These are phyloP conservation scores for Amanita exitialis DNA, from an alignment of 768 basidiomycete genomes.

Conservation along the genomic window DNA sequence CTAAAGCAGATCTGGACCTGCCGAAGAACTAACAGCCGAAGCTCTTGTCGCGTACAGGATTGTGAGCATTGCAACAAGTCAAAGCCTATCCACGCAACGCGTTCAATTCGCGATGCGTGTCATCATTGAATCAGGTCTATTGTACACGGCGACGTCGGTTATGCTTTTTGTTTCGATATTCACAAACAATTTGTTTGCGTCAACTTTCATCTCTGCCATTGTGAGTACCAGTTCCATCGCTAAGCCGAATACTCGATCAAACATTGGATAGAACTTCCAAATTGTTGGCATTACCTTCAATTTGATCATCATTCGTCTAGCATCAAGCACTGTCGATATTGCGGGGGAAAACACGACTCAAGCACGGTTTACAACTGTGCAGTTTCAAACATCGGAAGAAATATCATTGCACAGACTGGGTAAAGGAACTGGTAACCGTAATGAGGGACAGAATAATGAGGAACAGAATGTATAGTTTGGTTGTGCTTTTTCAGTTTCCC, in stretches of 20 bases:
- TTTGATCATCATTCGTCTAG: conserved; percentile 3
- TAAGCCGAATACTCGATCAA: background rate
- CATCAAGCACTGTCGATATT: background rate
- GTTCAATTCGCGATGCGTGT: conserved; percentile 3
- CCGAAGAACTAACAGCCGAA: background rate
- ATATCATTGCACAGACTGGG: background rate
- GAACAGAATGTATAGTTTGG: background rate
- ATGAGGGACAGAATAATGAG: too few species aligned
- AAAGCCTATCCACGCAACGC: background rate
- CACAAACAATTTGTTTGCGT: background rate
- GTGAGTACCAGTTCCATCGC: background rate
- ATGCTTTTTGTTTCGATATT: conserved; percentile 1
- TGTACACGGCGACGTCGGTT: background rate
- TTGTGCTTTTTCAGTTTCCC: conserved; percentile 1
- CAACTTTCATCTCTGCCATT: conserved; percentile 1
- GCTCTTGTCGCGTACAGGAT: conserved; percentile 1
- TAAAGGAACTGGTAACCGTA: background rate
- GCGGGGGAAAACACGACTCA: background rate
- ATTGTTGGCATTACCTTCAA: conserved; percentile 3
- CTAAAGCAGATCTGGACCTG: background rate
- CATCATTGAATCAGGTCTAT: conserved; percentile 4
- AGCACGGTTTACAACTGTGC: background rate
- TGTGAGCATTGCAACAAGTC: background rate
- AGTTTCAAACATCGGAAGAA: background rate
- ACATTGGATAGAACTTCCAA: background rate